Evolutionary conservation across 371 early-diverging fungal genomes (phyloP).

Genomic region (Blyttiomyces sp.): DNA sequence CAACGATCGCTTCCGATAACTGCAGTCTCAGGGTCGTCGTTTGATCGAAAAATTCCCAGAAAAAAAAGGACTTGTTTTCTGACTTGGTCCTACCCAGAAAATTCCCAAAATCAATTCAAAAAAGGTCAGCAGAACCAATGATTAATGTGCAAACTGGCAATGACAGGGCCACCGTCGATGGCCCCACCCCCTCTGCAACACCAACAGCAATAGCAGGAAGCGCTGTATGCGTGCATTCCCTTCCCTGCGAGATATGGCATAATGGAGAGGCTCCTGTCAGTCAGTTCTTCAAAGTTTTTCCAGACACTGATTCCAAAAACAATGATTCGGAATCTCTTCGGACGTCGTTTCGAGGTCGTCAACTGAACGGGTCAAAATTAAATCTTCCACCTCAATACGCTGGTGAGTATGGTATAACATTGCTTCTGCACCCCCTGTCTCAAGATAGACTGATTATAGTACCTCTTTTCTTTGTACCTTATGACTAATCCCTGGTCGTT

Average conservation of each 20-base stretch:
- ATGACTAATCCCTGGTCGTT: neutral
- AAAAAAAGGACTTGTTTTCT: too few relatives aligned
- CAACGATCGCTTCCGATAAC: too few relatives aligned
- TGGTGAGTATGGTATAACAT: neutral
- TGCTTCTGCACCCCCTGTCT: neutral
- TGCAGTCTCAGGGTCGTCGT: too few relatives aligned
- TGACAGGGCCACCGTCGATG: too few relatives aligned
- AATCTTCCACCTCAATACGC: neutral
- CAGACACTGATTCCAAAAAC: neutral
- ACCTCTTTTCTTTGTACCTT: neutral
- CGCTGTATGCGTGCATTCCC: too few relatives aligned
- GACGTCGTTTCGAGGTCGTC: constrained; percentile 14
- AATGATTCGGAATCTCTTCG: neutral
- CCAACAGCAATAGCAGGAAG: too few relatives aligned
- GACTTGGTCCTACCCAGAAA: neutral
- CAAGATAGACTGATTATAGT: neutral
- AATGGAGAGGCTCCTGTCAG: constrained; percentile 12
- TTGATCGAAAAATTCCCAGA: neutral
- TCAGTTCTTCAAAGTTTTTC: constrained; percentile 2
- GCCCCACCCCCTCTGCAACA: too few relatives aligned
- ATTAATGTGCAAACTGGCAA: too few relatives aligned
- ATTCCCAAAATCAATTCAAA: too few relatives aligned
- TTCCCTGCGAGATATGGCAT: constrained; percentile 24
- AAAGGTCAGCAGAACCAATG: too few relatives aligned
- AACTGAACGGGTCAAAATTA: neutral